A percentile compares a stretch with the other conserved stretches of the same genome.
These are phyloP conservation scores for Diutina neorugosa DNA, from an alignment of 1,139 yeast species.

Conservation along the genomic window DNA sequence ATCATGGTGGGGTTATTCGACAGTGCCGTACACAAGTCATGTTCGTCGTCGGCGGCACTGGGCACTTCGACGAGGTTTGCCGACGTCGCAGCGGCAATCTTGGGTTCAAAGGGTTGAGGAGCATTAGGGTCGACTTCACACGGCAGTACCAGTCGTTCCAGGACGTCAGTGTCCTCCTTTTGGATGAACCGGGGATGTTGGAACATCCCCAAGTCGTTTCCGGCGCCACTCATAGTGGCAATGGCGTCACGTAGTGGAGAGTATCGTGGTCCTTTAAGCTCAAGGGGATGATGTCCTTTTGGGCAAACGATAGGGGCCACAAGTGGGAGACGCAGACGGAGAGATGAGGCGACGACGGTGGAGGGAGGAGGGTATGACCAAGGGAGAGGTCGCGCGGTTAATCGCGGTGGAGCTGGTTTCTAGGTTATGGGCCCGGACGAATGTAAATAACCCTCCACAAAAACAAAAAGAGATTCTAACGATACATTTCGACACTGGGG, in stretches of 20 bases:
- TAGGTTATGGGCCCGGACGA: not conserved
- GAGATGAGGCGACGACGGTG: not conserved
- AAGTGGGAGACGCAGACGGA: not conserved
- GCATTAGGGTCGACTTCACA: conserved; percentile 8
- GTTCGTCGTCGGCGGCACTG: conserved; percentile 20
- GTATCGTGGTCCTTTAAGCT: not conserved
- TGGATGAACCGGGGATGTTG: not conserved
- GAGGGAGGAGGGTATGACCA: not conserved
- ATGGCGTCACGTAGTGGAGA: not conserved
- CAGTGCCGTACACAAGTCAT: conserved; percentile 44
- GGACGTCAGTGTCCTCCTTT: not conserved
- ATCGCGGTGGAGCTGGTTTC: not conserved
- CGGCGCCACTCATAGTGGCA: not conserved
- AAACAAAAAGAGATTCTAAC: not conserved
- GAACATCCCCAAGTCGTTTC: conserved; percentile 3
- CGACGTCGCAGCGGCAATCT: not conserved
- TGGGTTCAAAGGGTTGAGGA: not conserved
- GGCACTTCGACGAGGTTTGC: conserved; percentile 3
- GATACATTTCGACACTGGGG: not conserved
- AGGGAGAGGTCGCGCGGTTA: not conserved
- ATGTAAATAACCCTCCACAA: not conserved
- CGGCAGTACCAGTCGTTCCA: conserved; percentile 13
- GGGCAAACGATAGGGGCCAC: not conserved
- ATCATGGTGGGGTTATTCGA: conserved; percentile 71
- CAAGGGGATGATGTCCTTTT: not conserved